Evolutionary conservation across 495 filamentous ascomycete genomes (phyloP), one percentile per base, ranked within the genome.

Genomic region (Podospora didyma): DNA sequence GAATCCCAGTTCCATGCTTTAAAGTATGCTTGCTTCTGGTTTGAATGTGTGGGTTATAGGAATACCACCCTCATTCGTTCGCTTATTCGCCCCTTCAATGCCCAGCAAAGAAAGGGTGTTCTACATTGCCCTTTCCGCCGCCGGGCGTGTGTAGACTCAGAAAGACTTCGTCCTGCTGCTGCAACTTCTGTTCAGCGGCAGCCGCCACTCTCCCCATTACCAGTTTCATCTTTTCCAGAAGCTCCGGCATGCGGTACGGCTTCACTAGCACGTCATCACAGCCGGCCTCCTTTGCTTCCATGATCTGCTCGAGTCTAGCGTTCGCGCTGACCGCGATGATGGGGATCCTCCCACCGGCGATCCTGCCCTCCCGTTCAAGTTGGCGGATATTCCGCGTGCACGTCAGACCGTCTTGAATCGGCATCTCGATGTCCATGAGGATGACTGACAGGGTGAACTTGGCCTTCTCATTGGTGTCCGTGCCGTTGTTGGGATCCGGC

Each of bases 401-500:
- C 19, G 82, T 82, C 22, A 86, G 79, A 10, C 89, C 89, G 65
- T 92, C 85, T 83, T 91, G 90, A 14, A 92, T 72, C 0, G 89
- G 89, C 89, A 93, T 93, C 63, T 92, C 89, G 49, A 90, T 84
- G 62, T 93, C 89, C 87, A 90, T 90, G 3, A 92, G 72, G 19
- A 92, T 81, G 10, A 89, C 68, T 0, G 66, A 63, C 5, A 69
- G 56, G 4, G 65, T 60, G 20, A 68, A 68, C 11, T 44, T 53
- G 10, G 45, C 3, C 22, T 42, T 16, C 7, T 44, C 28, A 3
- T 16, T 12, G 16, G 5, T 45, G 51, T 10, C 34, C 19, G 16
- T 28, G 34, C 66, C 67, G 66, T 59, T 69, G 67, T 34, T 61
- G 60, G 9, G 20, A 22, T 28, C 41, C 7, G 54, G 63, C 69